phyloP scores from a whole-genome alignment of 2,329 filamentous ascomycete species.

The Orbilia brochopaga region DNA sequence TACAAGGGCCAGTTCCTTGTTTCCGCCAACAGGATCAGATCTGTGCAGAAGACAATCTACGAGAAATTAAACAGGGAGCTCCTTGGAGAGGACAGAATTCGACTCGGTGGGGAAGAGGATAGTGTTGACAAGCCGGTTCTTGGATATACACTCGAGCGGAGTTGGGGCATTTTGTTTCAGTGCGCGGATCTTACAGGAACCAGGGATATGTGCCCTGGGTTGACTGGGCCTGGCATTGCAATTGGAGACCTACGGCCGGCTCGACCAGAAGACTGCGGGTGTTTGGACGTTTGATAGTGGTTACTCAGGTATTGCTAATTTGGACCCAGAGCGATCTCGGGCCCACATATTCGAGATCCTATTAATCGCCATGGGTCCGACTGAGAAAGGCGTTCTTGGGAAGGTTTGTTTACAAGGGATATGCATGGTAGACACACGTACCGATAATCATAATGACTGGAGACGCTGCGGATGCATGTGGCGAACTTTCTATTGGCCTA shows the following conservation, averaged over 20 bases:
- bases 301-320: no score
- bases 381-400: background rate
- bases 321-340: no score
- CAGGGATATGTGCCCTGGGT: slow-evolving; percentile 32
- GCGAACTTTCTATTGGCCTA: no score
- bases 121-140: slow-evolving; percentile 49
- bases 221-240: background rate
- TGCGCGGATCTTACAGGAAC: slow-evolving; percentile 47
- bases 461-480: no score
- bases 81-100: slow-evolving; percentile 51
- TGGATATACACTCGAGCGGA: slow-evolving; percentile 52
- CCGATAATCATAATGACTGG: no score
- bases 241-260: slow-evolving; percentile 22
- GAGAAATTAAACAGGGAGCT: slow-evolving; percentile 55
- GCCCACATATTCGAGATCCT: no score
- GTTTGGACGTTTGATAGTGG: slow-evolving; percentile 16
- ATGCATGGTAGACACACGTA: no score
- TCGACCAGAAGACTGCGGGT: slow-evolving; percentile 34
- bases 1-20: slow-evolving; percentile 63
- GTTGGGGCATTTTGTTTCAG: slow-evolving; percentile 53
- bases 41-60: slow-evolving; percentile 57
- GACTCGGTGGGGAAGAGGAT: slow-evolving; percentile 25
- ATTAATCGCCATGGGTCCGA: no score
- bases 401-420: no score
- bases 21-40: slow-evolving; percentile 60